Evolutionary conservation across 345 rosid species (phyloP).

Genomic region (Linum trigynum): DNA sequence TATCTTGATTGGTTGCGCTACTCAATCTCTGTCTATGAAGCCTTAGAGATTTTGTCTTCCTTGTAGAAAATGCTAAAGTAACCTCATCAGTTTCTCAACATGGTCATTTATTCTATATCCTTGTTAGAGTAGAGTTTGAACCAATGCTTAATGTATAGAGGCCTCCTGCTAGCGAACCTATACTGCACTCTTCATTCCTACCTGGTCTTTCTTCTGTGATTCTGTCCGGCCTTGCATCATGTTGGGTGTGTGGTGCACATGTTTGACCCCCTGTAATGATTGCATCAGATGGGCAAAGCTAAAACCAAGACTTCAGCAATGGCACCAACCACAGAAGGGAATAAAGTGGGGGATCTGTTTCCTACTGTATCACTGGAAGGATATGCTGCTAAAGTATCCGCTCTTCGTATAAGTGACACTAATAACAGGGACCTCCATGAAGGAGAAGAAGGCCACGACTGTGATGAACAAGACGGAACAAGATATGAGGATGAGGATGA

Average conservation of each 20-base stretch:
- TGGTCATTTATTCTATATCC: too few species aligned
- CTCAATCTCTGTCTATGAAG: too few species aligned
- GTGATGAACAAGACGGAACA: slow-evolving; percentile 19
- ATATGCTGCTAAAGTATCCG: slow-evolving; percentile 39
- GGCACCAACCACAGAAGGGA: slow-evolving; percentile 33
- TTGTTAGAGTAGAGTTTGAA: too few species aligned
- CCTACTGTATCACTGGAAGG: slow-evolving; percentile 63
- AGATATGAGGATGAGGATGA: slow-evolving; percentile 18
- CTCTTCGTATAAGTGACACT: neutral
- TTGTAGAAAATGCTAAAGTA: too few species aligned
- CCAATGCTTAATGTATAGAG: too few species aligned
- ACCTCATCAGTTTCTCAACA: too few species aligned
- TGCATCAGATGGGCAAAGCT: slow-evolving; percentile 59
- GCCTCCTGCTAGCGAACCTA: too few species aligned
- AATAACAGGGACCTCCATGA: neutral
- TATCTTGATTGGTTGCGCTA: too few species aligned
- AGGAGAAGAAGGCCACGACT: neutral
- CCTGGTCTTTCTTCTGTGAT: neutral
- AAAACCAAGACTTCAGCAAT: slow-evolving; percentile 36
- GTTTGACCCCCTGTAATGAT: neutral
- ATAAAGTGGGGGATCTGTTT: slow-evolving; percentile 69
- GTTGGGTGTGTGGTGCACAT: neutral
- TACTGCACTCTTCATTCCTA: neutral
- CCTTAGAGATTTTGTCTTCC: too few species aligned
- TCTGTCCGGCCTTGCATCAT: neutral